phyloP scores from a whole-genome alignment of 2,329 filamentous ascomycete species.

The Epichloe sibirici region DNA sequence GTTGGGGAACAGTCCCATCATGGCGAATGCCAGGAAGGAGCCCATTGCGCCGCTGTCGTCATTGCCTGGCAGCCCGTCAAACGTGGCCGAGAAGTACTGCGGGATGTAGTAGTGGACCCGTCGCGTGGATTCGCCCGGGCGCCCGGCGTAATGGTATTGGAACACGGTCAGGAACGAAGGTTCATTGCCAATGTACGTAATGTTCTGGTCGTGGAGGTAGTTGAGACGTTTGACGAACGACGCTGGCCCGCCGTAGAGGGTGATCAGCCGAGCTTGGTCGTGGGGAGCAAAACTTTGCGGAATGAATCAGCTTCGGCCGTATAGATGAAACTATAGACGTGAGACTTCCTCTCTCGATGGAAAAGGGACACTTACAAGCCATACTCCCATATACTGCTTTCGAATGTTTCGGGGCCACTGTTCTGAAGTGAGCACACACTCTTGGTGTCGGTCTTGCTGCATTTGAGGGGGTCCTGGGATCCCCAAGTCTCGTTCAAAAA shows the following conservation, averaged over 20 bases:
- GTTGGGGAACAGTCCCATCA: slow-evolving; percentile 61
- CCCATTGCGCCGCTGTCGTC: slow-evolving; percentile 63
- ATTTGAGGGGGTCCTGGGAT: slow-evolving; percentile 55
- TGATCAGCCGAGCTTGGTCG: slow-evolving; percentile 40
- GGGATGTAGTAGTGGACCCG: slow-evolving; percentile 56
- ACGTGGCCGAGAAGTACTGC: slow-evolving; percentile 44
- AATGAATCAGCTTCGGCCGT: background rate
- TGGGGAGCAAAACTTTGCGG: slow-evolving; percentile 36
- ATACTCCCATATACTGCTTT: slow-evolving; percentile 62
- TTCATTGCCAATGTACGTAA: slow-evolving; percentile 55
- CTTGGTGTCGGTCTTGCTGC: slow-evolving; percentile 39
- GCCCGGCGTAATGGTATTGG: slow-evolving; percentile 57
- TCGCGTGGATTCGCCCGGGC: slow-evolving; percentile 41
- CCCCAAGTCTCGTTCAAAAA: slow-evolving; percentile 57
- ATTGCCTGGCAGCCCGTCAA: slow-evolving; percentile 54
- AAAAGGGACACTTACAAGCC: slow-evolving; percentile 39
- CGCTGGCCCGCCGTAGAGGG: slow-evolving; percentile 45
- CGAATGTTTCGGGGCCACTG: slow-evolving; percentile 56
- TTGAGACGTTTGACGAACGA: slow-evolving; percentile 46
- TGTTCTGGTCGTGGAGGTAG: slow-evolving; percentile 50
- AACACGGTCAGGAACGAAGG: slow-evolving; percentile 51
- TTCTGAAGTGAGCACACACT: slow-evolving; percentile 49
- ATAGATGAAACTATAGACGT: too few relatives aligned
- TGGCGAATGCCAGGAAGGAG: slow-evolving; percentile 49
- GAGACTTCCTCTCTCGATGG: too few relatives aligned